Conservation (phyloP, 2,329 filamentous ascomycete species). For the Cercospora sesami region DNA sequence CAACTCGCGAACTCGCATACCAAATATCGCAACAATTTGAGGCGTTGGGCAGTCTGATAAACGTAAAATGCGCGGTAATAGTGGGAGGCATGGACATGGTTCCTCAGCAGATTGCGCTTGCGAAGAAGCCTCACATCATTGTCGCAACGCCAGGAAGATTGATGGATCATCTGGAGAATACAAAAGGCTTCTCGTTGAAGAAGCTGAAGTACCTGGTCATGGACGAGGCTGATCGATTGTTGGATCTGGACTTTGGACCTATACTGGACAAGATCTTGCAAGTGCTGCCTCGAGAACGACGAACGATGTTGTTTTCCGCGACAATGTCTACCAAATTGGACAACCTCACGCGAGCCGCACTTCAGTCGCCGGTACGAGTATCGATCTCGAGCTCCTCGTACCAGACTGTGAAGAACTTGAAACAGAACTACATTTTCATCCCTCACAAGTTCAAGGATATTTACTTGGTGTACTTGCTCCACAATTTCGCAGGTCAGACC, state of each 20-base stretch:
- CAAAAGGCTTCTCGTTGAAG: constrained; percentile 87
- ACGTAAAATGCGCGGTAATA: constrained; percentile 74
- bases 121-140: constrained; percentile 93
- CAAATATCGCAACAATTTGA: constrained; percentile 90
- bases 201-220: constrained; percentile 86
- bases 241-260: constrained; percentile 92
- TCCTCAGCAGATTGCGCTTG: constrained; percentile 81
- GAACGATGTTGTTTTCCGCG: constrained; percentile 88
- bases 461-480: constrained; percentile 81
- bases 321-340: constrained; percentile 95
- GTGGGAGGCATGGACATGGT: constrained; percentile 97
- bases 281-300: constrained; percentile 72
- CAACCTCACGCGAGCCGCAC: constrained; percentile 81
- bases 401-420: constrained; percentile 84
- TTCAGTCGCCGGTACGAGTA: constrained; percentile 80
- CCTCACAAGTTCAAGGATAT: constrained; percentile 86
- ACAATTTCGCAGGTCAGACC: constrained; percentile 82
- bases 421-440: constrained; percentile 84
- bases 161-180: constrained; percentile 92
- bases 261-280: constrained; percentile 92
- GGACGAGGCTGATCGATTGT: constrained; percentile 88
- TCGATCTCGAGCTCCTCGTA: constrained; percentile 81
- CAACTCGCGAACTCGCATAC: constrained; percentile 87
- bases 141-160: constrained; percentile 89
- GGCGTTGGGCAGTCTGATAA: constrained; percentile 80